Base-by-base conservation (phyloP, 495 filamentous ascomycete genomes). In the Xylona heveae region DNA sequence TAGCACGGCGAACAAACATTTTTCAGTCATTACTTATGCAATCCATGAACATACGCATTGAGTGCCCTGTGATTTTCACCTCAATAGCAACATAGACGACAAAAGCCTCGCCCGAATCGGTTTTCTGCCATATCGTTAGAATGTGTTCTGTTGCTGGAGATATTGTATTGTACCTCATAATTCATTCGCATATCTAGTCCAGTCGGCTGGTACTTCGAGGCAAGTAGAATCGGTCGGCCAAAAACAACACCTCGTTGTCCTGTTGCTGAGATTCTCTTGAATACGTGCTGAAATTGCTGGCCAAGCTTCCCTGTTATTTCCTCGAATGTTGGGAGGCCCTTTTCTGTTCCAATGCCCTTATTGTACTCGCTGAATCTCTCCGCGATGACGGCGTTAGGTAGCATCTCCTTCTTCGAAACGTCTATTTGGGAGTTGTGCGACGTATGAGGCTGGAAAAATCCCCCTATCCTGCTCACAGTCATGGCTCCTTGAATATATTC, bases 221-320 rank as follows among this genome's bases (percentile, higher is more conserved):
- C 50, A 22, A 71, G 49, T 2, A 40, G 46, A 21, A 69, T 38
- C 13, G 62, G 54, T 12, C 54, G 56, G 6, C 58, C 61, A 39
- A 71, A 53, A 12, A 69, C 49, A 24, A 72, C 58, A 16, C 62
- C 61, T 30, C 67, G 51, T 30, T 59, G 58, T 43, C 69, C 66
- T 9, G 67, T 64, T 30, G 62, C 50, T 6, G 68, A 64, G 35
- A 71, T 71, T 31, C 64, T 57, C 6, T 48, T 52, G 41, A 71
- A 73, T 1, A 71, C 54, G 7, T 54, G 53, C 4, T 61, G 53
- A 35, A 63, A 72, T 38, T 70, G 67, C 3, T 51, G 37, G 4
- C 55, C 55, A 15, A 73, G 45, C 27, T 63, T 52, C 24, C 47
- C 54, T 0, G 55, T 58, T 34, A 73, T 36, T 28, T 68, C 57